These are phyloP conservation scores for Irpex rosettiformis DNA, from an alignment of 1,284 basidiomycete genomes.

Conservation along the genomic window DNA sequence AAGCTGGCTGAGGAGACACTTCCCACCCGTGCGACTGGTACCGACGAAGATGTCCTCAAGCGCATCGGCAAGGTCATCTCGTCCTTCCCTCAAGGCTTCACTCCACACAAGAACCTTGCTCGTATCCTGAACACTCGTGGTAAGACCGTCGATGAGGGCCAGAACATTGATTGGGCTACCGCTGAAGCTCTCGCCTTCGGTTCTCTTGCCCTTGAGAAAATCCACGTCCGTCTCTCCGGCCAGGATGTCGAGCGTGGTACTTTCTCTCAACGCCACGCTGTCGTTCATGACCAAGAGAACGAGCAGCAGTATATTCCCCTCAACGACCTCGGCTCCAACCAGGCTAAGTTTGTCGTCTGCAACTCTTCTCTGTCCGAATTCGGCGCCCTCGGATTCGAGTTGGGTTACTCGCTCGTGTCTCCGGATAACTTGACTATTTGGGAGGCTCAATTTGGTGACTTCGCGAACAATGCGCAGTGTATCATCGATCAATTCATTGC, in stretches of 20 bases:
- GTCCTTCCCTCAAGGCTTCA: slow-evolving; percentile 82
- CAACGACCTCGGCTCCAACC: slow-evolving; percentile 83
- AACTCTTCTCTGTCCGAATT: slow-evolving; percentile 98
- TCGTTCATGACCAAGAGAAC: slow-evolving; percentile 94
- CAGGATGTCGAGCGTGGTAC: slow-evolving; percentile 99
- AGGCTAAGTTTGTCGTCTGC: slow-evolving; percentile 92
- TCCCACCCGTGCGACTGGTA: slow-evolving; percentile 86
- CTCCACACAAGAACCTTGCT: slow-evolving; percentile 89
- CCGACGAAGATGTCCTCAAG: slow-evolving; percentile 76
- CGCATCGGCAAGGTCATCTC: slow-evolving; percentile 87
- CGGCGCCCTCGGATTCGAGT: slow-evolving; percentile 95
- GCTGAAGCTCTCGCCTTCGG: slow-evolving; percentile 98
- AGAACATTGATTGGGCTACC: slow-evolving; percentile 98
- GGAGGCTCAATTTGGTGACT: slow-evolving; percentile 99
- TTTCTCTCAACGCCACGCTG: slow-evolving; percentile 98
- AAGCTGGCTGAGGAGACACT: slow-evolving; percentile 92
- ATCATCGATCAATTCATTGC: slow-evolving; percentile 99
- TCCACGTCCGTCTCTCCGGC: slow-evolving; percentile 93
- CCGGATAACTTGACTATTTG: slow-evolving; percentile 94
- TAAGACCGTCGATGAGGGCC: slow-evolving; percentile 88
- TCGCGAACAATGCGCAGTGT: slow-evolving; percentile 94
- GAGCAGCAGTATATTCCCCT: slow-evolving; percentile 90
- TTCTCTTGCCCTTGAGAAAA: slow-evolving; percentile 87
- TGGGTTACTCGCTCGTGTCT: slow-evolving; percentile 97
- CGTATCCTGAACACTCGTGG: slow-evolving; percentile 89